phyloP scores from a whole-genome alignment of 306 rosid genomes.

The Lablab purpureus region DNA sequence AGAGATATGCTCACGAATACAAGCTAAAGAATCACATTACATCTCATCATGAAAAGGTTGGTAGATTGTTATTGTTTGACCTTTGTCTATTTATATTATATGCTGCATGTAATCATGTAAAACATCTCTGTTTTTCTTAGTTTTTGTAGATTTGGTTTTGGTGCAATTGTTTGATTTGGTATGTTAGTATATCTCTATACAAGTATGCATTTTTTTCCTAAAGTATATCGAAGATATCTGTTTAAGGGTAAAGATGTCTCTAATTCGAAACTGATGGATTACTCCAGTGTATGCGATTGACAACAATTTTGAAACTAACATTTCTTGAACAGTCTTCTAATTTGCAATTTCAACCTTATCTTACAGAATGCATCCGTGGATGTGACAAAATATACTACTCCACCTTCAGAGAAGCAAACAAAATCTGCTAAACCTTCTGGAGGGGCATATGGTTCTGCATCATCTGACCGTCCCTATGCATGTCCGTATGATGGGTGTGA shows the following conservation, averaged over 20 bases:
- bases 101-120: constrained; percentile 25
- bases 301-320: not conserved
- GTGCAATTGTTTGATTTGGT: not conserved
- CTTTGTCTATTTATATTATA: constrained; percentile 38
- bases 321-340: constrained; percentile 25
- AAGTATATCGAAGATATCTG: not conserved
- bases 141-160: constrained; percentile 13
- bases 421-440: constrained; percentile 72
- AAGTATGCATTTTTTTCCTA: constrained; percentile 13
- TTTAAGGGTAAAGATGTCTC: not conserved
- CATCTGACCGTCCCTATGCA: constrained; percentile 91
- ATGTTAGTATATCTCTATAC: constrained; percentile 8
- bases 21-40: constrained; percentile 94
- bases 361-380: constrained; percentile 70
- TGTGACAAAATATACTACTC: constrained; percentile 70
- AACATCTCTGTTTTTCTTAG: constrained; percentile 2
- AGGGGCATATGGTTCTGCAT: constrained; percentile 73
- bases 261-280: not conserved
- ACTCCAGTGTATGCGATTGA: not conserved
- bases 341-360: constrained; percentile 35
- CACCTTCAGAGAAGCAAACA: constrained; percentile 72
- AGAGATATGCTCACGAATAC: constrained; percentile 98
- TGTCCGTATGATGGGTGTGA: constrained; percentile 96
- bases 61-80: constrained; percentile 18
- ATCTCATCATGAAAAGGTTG: constrained; percentile 95